Evolutionary conservation across 257 asterid species (phyloP).

Genomic region (Coffea canephora): DNA sequence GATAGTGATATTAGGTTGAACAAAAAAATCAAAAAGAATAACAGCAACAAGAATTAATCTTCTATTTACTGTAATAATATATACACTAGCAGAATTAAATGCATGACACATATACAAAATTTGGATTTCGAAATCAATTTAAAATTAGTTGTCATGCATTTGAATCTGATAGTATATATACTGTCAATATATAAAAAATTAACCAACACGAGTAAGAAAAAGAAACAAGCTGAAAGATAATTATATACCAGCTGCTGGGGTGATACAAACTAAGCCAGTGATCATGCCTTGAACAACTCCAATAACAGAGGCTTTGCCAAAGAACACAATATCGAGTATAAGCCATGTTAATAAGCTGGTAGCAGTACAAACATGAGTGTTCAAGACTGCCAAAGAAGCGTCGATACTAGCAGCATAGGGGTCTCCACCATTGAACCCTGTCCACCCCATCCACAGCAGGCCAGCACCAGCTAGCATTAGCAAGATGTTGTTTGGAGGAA

Average conservation of each 20-base stretch:
- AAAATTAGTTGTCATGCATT: too few relatives aligned
- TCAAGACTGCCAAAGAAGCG: slow-evolving; percentile 72
- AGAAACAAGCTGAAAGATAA: too few relatives aligned
- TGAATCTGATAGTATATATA: too few relatives aligned
- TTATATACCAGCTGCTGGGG: slow-evolving; percentile 72
- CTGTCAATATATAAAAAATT: too few relatives aligned
- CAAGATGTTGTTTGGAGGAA: slow-evolving; percentile 68
- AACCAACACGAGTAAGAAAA: too few relatives aligned
- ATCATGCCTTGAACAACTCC: slow-evolving; percentile 89
- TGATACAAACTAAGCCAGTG: slow-evolving; percentile 85
- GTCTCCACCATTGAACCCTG: slow-evolving; percentile 85
- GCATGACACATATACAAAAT: too few relatives aligned
- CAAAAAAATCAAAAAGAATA: too few relatives aligned
- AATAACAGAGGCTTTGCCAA: slow-evolving; percentile 69
- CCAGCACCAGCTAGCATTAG: slow-evolving; percentile 81
- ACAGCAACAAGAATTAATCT: too few relatives aligned
- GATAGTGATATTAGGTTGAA: too few relatives aligned
- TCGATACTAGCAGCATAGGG: slow-evolving; percentile 67
- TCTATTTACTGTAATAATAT: too few relatives aligned
- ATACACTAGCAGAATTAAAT: too few relatives aligned
- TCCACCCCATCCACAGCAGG: slow-evolving; percentile 85
- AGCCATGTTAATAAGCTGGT: slow-evolving; percentile 81
- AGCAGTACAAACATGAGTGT: slow-evolving; percentile 69
- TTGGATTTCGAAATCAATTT: too few relatives aligned
- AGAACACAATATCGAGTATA: slow-evolving; percentile 61